Evolutionary conservation across 2,329 filamentous ascomycete genomes (phyloP), one percentile per base, ranked within the genome.

Genomic region (Fusarium veterinarium): DNA sequence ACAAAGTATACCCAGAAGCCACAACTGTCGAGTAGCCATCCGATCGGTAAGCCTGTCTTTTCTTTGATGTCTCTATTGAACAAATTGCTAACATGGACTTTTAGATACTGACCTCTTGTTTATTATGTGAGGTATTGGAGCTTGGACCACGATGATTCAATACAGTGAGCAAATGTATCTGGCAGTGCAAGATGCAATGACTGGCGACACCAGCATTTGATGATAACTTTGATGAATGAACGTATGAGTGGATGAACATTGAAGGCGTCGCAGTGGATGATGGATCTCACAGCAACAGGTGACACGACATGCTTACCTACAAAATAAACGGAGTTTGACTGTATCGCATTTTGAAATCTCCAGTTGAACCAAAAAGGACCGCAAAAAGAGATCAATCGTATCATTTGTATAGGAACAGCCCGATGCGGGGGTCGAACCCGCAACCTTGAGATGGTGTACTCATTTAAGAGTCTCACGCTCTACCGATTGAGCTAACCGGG

Each of bases 1-100:
- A 90, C 90, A 42, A 96, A 97, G 81, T 99, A 99, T 81, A 88
- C 89, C 13, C 96, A 99, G 84, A 97, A 97, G 85, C 96, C 96
- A 58, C 96, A 99, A 86, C 86, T 99, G 74, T 98, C 95, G 79
- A 95, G 94, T 85, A 97, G 95, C 82, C 96, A 99, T 83, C 96
- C 96, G 40, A 86, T 99, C 79, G 95, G 95, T 98, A 91, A 84
- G 91, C 84, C 30, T n/a, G 14, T 25, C 23, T 11, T 19, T 33
- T 13, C 19, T 13, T 8, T 16, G 0, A 17, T n/a, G 0, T 11
- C 5, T 19, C 13, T 3, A 20, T 19, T 23, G 11, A 10, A 23
- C 25, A 38, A 4, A 75, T 77, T 72, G 75, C 33, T 68, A 10
- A 56, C 31, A 16, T 40, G 12, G 31, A 17, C 5, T 11, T n/a